phyloP scores from a whole-genome alignment of 176 grass and related monocot species.

The Carex myosuroides region DNA sequence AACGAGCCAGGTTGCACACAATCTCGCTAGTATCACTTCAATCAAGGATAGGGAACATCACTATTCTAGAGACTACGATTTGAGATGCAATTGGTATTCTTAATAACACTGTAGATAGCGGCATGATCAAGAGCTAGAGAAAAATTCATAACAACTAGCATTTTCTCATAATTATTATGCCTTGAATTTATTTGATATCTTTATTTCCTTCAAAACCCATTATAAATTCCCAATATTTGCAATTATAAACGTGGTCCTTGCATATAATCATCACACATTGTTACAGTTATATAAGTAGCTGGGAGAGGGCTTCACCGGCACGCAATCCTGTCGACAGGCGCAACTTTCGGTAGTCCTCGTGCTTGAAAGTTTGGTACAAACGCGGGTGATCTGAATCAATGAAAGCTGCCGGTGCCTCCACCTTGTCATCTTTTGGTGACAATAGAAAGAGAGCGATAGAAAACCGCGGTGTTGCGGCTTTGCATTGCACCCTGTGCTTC shows the following conservation, averaged over 20 bases:
- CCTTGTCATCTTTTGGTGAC: constrained; percentile 61
- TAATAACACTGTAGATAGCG: not conserved
- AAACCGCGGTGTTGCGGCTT: constrained; percentile 52
- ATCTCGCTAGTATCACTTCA: not conserved
- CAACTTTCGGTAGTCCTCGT: constrained; percentile 51
- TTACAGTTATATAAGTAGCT: not conserved
- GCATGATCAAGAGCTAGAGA: not conserved
- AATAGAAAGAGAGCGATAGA: constrained; percentile 76
- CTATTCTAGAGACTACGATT: not conserved
- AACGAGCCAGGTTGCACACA: no score
- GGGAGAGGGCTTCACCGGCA: constrained; percentile 58
- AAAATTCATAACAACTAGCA: not conserved
- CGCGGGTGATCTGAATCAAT: constrained; percentile 41
- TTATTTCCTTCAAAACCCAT: not conserved
- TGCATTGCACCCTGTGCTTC: constrained; percentile 71
- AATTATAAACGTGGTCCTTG: not conserved
- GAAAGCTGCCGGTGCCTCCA: constrained; percentile 45
- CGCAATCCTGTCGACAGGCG: constrained; percentile 40
- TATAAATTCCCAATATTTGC: no score
- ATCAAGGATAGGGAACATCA: not conserved
- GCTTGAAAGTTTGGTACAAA: constrained; percentile 46
- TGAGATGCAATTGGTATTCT: not conserved
- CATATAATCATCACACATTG: not conserved
- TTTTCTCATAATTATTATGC: not conserved
- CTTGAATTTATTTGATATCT: not conserved